Evolutionary conservation across 2,329 filamentous ascomycete genomes (phyloP).

Genomic region (Penicillium nordicum): DNA sequence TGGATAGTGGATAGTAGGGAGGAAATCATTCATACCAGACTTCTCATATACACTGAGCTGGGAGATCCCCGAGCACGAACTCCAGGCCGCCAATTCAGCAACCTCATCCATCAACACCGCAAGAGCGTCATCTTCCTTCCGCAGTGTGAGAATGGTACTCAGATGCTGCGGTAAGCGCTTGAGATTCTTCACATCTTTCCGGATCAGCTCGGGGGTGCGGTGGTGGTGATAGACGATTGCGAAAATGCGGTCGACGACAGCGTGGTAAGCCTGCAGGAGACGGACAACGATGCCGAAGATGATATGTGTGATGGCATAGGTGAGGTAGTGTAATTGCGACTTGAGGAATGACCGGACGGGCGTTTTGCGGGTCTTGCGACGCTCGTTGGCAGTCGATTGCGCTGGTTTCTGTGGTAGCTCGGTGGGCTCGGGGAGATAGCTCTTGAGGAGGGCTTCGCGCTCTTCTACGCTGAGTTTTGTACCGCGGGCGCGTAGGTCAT

Average conservation of each 20-base stretch:
- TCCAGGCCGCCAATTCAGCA: conserved; percentile 90
- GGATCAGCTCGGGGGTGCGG: conserved; percentile 87
- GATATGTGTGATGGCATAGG: conserved; percentile 57
- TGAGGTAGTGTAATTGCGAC: conserved; percentile 43
- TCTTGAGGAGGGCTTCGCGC: conserved; percentile 51
- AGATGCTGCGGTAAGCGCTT: conserved; percentile 76
- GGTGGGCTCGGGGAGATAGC: conserved; percentile 51
- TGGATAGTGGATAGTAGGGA: background rate
- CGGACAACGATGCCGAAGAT: conserved; percentile 88
- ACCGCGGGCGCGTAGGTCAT: conserved; percentile 40
- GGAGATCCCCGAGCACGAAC: conserved; percentile 81
- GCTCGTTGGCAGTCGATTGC: conserved; percentile 12
- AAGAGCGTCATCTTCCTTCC: conserved; percentile 66
- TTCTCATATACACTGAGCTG: conserved; percentile 88
- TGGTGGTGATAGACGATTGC: conserved; percentile 93
- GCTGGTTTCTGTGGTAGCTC: conserved; percentile 19
- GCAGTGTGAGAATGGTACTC: conserved; percentile 77
- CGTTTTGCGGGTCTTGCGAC: conserved; percentile 33
- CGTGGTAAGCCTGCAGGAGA: conserved; percentile 73
- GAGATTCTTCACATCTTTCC: conserved; percentile 75
- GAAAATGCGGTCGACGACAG: conserved; percentile 70
- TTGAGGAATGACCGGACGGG: conserved; percentile 46
- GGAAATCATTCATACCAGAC: conserved; percentile 59
- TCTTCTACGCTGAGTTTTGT: conserved; percentile 44
- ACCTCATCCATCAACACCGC: conserved; percentile 86